Base-by-base conservation (phyloP, 139 green algal species). In the Zygnema cylindricum region DNA sequence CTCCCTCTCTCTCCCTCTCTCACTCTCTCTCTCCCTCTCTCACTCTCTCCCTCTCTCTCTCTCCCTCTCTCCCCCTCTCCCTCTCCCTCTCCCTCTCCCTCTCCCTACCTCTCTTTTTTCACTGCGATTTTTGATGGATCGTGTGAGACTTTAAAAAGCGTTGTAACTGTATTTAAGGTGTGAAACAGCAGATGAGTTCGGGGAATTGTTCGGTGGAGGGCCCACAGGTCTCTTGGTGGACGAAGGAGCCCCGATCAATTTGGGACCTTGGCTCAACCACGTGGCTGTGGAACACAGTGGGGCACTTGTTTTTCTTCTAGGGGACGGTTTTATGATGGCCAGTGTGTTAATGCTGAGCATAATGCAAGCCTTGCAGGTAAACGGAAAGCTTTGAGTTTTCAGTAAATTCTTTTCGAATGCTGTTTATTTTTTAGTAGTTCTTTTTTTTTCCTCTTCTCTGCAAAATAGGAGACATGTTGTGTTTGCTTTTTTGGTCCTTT, bases 291-390 rank as follows among this genome's bases (percentile, higher is more conserved):
- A 42, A 35, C 87, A 91, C 40, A 69, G 71, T 7, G 89, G 93
- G 86, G 88, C 94, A 41, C 78, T 97, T 1, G 55, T 89, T n/a
- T 99, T 98, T 88, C 55, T 97, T 1, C 87, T 98, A 1, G 33
- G 94, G 0, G 94, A 98, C 85, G 84, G 91, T 36, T 95, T 98
- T 77, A 90, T 99, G 76, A 89, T 95, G 2, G 92, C 98, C 69
- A 94, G 92, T 23, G 96, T 98, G 39, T 92, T 91, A 1, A 95
- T 94, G 3, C 92, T 99, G n/a, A 91, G 94, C 0, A 79, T 95
- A 3, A 94, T 95, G 1, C 97, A 98, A 90, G 93, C 93, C 1
- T 73, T 82, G 23, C 73, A 92, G 78, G 86, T 91, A 69, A 49
- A 77, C 22, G n/a, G 3, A 25, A 25, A 35, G 57, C 57, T 30